A percentile compares a stretch with the other conserved stretches of the same genome.
phyloP scores from a whole-genome alignment of 177 flowering plant species.

The Vitis hybrid region DNA sequence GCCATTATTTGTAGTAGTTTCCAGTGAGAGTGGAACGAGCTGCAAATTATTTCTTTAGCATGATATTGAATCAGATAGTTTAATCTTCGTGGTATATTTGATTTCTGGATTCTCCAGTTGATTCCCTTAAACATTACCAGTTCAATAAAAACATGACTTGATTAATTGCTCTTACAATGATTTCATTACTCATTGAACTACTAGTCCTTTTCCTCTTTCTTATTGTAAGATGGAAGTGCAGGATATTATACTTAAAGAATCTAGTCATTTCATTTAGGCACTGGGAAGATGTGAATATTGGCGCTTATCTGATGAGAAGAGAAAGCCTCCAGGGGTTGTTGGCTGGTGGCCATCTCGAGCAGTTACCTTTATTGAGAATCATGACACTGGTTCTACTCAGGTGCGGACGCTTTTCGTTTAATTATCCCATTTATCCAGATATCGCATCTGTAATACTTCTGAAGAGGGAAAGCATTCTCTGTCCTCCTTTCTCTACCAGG shows the following conservation, averaged over 20 bases:
- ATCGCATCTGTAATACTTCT: not conserved
- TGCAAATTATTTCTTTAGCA: too few relatives aligned
- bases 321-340: constrained; percentile 97
- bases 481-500: not conserved
- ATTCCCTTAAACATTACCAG: too few relatives aligned
- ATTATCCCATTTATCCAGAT: not conserved
- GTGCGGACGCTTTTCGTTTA: constrained; percentile 30
- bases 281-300: constrained; percentile 91
- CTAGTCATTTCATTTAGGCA: constrained; percentile 40
- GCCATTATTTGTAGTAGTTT: too few relatives aligned
- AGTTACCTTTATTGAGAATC: constrained; percentile 96
- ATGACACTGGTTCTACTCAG: constrained; percentile 99
- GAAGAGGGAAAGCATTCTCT: not conserved
- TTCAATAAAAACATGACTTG: too few relatives aligned
- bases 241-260: constrained; percentile 2
- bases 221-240: not conserved
- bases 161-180: too few relatives aligned
- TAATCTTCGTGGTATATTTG: too few relatives aligned
- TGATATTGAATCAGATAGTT: too few relatives aligned
- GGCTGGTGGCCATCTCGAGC: constrained; percentile 99
- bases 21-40: too few relatives aligned
- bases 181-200: too few relatives aligned
- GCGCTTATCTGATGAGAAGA: constrained; percentile 88
- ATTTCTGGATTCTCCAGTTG: too few relatives aligned
- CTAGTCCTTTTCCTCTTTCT: too few relatives aligned